Conservation (phyloP, 2,329 filamentous ascomycete genomes). For the Botrytis galanthina region DNA sequence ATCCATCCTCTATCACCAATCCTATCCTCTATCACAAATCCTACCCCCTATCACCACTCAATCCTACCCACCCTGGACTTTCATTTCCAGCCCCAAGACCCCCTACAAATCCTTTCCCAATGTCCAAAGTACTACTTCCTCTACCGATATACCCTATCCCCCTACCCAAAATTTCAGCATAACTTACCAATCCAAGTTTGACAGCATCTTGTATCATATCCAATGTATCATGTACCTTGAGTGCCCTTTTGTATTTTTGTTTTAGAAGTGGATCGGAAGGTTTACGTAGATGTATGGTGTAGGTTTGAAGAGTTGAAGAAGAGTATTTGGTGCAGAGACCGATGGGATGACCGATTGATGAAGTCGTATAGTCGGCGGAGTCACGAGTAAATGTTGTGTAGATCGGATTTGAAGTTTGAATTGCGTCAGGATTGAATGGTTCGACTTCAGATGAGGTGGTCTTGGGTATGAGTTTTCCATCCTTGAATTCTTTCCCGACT, state of each 20-base stretch:
- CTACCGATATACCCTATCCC: conserved; percentile 19
- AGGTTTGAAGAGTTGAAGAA: conserved; percentile 12
- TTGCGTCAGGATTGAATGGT: neutral
- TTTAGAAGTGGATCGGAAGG: conserved; percentile 20
- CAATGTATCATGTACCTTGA: conserved; percentile 24
- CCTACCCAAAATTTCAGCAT: conserved; percentile 23
- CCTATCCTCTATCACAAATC: too few species aligned
- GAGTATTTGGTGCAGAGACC: conserved; percentile 22
- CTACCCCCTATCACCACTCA: conserved; percentile 22
- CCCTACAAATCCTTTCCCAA: conserved; percentile 23
- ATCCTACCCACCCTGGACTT: conserved; percentile 15
- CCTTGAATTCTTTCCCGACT: conserved; percentile 2
- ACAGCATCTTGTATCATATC: conserved; percentile 25
- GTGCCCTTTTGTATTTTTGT: conserved; percentile 20
- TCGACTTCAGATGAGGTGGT: neutral
- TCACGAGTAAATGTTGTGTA: conserved; percentile 21
- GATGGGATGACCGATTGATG: conserved; percentile 21
- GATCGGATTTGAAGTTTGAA: neutral
- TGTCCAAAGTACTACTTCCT: conserved; percentile 20
- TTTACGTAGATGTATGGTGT: conserved; percentile 23
- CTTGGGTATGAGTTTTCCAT: neutral
- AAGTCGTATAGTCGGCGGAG: conserved; percentile 18
- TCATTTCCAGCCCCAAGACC: conserved; percentile 17
- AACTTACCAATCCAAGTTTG: conserved; percentile 23
- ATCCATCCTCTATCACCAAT: conserved; percentile 18